Percentiles rank a stretch among this genome's conserved stretches.
Conservation (phyloP, 2,329 filamentous ascomycete genomes). For the Claviceps citrina region DNA sequence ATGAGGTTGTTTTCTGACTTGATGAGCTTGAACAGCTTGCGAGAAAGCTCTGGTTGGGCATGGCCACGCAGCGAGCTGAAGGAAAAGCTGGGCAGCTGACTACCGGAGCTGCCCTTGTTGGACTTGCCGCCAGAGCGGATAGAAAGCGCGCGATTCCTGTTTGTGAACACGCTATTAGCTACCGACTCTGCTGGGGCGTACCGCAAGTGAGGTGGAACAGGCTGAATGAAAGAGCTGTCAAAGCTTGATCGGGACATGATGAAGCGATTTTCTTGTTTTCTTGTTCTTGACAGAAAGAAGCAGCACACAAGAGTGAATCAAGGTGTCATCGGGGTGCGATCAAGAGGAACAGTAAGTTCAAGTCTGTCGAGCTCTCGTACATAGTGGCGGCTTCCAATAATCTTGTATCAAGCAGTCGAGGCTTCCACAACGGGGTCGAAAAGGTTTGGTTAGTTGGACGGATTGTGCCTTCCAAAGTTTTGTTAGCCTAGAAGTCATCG, state of each 20-base stretch:
- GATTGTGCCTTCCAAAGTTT: neutral
- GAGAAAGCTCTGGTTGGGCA: constrained; percentile 75
- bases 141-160: constrained; percentile 59
- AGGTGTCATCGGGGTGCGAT: neutral
- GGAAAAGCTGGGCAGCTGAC: constrained; percentile 53
- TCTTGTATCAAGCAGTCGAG: constrained; percentile 1
- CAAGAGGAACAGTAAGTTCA: neutral
- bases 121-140: constrained; percentile 51
- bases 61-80: constrained; percentile 75
- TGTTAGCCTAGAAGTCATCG: neutral
- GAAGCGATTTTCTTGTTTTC: neutral
- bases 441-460: neutral
- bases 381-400: constrained; percentile 5
- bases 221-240: constrained; percentile 14
- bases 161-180: constrained; percentile 14
- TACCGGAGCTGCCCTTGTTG: constrained; percentile 22
- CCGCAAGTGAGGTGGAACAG: constrained; percentile 9
- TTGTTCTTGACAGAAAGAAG: neutral
- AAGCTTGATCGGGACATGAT: constrained; percentile 20
- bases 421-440: neutral
- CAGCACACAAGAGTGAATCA: neutral
- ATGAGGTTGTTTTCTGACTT: constrained; percentile 90
- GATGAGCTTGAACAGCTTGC: constrained; percentile 79
- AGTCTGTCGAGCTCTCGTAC: constrained; percentile 2
- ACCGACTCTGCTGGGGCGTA: constrained; percentile 9